Base-by-base conservation (phyloP, 306 rosid genomes). In the Quercus rubra region DNA sequence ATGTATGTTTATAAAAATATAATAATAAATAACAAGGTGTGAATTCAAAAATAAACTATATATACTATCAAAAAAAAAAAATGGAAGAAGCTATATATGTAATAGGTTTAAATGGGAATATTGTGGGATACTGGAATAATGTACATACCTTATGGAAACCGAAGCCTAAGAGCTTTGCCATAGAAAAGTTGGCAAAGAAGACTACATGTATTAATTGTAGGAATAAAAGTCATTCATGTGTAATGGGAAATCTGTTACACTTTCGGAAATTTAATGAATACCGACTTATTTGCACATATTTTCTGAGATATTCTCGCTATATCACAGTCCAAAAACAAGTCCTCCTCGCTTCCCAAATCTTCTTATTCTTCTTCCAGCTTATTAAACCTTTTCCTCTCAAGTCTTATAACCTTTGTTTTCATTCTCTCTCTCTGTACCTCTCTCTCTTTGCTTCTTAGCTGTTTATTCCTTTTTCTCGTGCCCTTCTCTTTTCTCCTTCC, bases 161-260 rank as follows among this genome's bases (percentile, higher is more conserved):
- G 70, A 58, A 58, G 66, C 6, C 41, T 21, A 59, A 15, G 68
- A 68, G 73, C 27, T 68, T 68, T 68, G 38, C 25, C 21, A 28
- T 17, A 64, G 30, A 52, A 64, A 52, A 59, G 49, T 49, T 76
- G 30, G 69, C 33, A 55, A 13, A 54, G 5, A 15, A 57, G 17
- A 31, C 61, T 54, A 41, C 28, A 3, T 46, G 1, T 52, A 57
- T 59, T 23, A 76, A 70, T 76, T 64, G 58, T 19, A 33, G 33
- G 1, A 62, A 62, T 71, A 21, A 77, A 73, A 51, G 56, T 41
- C 46, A 57, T 59, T 64, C 55, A 77, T 68, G 25, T 9, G 20
- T 27, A 56, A 49, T 20, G 12, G 54, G 51, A 82, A 43, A 82
- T 82, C 79, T 68, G 82, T 82, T 78, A 67, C 61, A 12, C 6